phyloP scores from a whole-genome alignment of 768 basidiomycete genomes.

The Lactarius sp. region DNA sequence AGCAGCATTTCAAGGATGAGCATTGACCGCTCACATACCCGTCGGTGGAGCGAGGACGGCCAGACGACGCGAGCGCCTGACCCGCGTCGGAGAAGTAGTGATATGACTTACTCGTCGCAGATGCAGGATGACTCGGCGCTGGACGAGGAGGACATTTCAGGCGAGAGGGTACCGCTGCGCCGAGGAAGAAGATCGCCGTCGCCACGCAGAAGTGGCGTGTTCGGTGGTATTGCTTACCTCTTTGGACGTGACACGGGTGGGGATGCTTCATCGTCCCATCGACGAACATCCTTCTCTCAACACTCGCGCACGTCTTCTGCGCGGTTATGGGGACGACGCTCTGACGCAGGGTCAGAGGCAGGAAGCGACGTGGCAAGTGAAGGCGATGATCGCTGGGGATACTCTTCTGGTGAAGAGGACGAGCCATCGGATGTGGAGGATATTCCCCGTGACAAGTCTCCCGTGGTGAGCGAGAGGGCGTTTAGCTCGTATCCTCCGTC shows the following conservation, averaged over 20 bases:
- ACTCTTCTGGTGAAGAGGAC: constrained; percentile 80
- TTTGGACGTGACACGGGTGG: constrained; percentile 41
- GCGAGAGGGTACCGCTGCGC: constrained; percentile 11
- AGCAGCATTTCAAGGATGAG: constrained; percentile 77
- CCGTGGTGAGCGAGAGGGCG: constrained; percentile 50
- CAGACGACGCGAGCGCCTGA: constrained; percentile 11
- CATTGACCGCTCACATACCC: constrained; percentile 36
- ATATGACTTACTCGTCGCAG: constrained; percentile 6
- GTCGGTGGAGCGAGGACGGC: constrained; percentile 40
- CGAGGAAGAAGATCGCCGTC: constrained; percentile 26
- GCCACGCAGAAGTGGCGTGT: constrained; percentile 39
- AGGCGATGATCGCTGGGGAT: constrained; percentile 81
- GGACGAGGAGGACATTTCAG: constrained; percentile 24
- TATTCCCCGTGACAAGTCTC: constrained; percentile 38
- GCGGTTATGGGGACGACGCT: constrained; percentile 48
- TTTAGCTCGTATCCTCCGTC: constrained; percentile 71
- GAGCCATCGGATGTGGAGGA: constrained; percentile 43
- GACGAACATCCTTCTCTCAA: constrained; percentile 54
- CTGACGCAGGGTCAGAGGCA: constrained; percentile 56
- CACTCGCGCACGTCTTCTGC: constrained; percentile 49
- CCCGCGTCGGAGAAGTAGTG: constrained; percentile 14
- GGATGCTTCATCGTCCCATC: constrained; percentile 38
- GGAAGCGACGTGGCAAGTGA: constrained; percentile 47
- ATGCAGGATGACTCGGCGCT: constrained; percentile 11
- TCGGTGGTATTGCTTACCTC: constrained; percentile 63